Base-by-base conservation (phyloP, 1,139 yeast species). In the Wickerhamomyces sp. region DNA sequence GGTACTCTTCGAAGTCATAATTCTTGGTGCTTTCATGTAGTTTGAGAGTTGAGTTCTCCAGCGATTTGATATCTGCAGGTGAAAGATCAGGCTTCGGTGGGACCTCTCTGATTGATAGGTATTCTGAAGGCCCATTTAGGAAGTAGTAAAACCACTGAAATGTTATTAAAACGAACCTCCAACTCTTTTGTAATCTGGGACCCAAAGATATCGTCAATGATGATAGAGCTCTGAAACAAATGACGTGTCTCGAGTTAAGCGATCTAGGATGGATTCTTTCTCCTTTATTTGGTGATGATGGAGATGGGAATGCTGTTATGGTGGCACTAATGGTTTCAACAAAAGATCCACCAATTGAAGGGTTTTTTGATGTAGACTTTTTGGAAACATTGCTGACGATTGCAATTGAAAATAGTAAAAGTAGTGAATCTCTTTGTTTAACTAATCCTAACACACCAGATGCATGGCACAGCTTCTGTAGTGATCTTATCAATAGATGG, bases 201-300 rank as follows among this genome's bases (percentile, higher is more conserved):
- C 96, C 97, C 29, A 91, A 65, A 0, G 96, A 85, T 3, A 83
- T 73, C 0, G 93, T 91, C 40, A 93, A 68, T 50, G 88, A 85
- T 3, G 83, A 68, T 40, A 91, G 64, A 0, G 96, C 96, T 42
- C 96, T 71, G 40, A 88, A 77, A 55, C 95, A 81, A n/a, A 82
- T 72, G 4, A 85, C 73, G 58, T 89, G 84, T 45, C 94, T 69
- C 0, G 84, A 66, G 52, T 79, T 79, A 46, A 83, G 68, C 40
- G 60, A 68, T 51, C 83, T 67, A 6, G 78, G 64, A 44, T 69
- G 72, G 26, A 70, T 54, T 7, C 56, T 46, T 42, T 61, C 54
- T 11, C 57, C 36, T 10, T 40, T 27, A 6, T 29, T 13, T 27
- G 42, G 39, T 13, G 44, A 41, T 41, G 45, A 13, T 36, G 45